A percentile compares a stretch with the other conserved stretches of the same genome.
Conservation (phyloP, 345 rosid species). For the Ceriops decandra region DNA sequence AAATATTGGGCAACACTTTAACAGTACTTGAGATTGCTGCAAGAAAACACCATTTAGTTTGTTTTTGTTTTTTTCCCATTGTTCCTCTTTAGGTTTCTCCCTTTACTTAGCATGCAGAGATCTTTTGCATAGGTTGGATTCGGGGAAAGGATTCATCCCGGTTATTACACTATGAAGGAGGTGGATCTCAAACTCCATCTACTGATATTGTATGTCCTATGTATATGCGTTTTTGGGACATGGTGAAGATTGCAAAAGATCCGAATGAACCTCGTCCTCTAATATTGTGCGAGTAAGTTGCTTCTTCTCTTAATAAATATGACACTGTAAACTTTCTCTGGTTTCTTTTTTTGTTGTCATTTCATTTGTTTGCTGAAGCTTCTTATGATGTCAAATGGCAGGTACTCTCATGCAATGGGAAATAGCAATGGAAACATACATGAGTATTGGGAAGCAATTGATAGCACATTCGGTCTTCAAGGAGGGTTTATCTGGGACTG, state of each 20-base stretch:
- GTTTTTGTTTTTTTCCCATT: neutral
- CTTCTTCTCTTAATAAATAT: constrained; percentile 21
- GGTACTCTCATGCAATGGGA: constrained; percentile 98
- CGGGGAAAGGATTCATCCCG: constrained; percentile 82
- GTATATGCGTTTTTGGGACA: constrained; percentile 99
- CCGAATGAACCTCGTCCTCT: constrained; percentile 78
- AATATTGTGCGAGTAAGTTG: constrained; percentile 96
- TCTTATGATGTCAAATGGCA: constrained; percentile 34
- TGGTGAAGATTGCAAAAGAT: constrained; percentile 89
- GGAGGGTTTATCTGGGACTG: constrained; percentile 99
- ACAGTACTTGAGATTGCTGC: neutral
- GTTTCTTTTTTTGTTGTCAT: constrained; percentile 7
- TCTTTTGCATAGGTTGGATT: constrained; percentile 67
- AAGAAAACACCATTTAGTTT: neutral
- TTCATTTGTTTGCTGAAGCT: constrained; percentile 19
- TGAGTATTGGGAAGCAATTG: constrained; percentile 95
- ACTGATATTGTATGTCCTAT: constrained; percentile 96
- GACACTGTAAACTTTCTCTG: neutral
- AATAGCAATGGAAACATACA: constrained; percentile 87
- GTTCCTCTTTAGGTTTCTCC: neutral
- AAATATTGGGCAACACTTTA: neutral
- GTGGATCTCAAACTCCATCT: constrained; percentile 86
- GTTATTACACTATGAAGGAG: constrained; percentile 90
- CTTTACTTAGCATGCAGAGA: constrained; percentile 16
- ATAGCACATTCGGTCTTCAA: constrained; percentile 89